Percentiles rank a stretch among this genome's conserved stretches.
Conservation (phyloP, 768 basidiomycete genomes). For the Naganishia randhawae region DNA sequence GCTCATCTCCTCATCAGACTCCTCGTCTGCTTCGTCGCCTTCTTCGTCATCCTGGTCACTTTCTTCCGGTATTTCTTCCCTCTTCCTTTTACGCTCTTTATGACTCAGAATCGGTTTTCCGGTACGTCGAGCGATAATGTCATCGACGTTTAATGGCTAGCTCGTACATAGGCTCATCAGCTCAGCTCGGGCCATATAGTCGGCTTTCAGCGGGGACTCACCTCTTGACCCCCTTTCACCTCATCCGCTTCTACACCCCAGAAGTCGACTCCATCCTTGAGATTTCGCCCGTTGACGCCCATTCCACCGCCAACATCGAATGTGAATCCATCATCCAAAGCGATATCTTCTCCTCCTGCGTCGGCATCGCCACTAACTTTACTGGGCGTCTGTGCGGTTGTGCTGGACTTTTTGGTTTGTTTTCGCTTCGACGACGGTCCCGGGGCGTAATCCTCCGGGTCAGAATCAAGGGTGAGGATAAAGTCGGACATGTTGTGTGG, state of each 20-base stretch:
- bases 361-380: constrained; percentile 22
- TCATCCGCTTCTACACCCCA: constrained; percentile 63
- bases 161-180: constrained; percentile 40
- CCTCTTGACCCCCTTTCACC: constrained; percentile 56
- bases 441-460: constrained; percentile 12
- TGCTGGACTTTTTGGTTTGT: constrained; percentile 33
- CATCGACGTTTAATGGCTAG: constrained; percentile 82
- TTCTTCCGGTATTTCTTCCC: constrained; percentile 33
- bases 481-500: constrained; percentile 56
- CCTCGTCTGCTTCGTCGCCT: constrained; percentile 44
- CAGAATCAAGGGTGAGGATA: constrained; percentile 63
- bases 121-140: constrained; percentile 75
- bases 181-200: background rate
- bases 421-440: constrained; percentile 30
- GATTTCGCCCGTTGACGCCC: constrained; percentile 59
- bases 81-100: constrained; percentile 63
- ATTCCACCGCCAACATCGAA: constrained; percentile 76
- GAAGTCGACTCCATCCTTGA: constrained; percentile 49
- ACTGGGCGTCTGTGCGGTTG: constrained; percentile 35
- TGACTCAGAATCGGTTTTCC: constrained; percentile 51
- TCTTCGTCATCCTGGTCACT: constrained; percentile 35
- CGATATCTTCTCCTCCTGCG: constrained; percentile 57
- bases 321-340: constrained; percentile 73
- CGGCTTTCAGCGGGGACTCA: constrained; percentile 15
- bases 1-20: constrained; percentile 38